Percentiles rank a stretch among this genome's conserved stretches.
Conservation (phyloP, 2,329 filamentous ascomycete species). For the Trichocomaceae sp. region DNA sequence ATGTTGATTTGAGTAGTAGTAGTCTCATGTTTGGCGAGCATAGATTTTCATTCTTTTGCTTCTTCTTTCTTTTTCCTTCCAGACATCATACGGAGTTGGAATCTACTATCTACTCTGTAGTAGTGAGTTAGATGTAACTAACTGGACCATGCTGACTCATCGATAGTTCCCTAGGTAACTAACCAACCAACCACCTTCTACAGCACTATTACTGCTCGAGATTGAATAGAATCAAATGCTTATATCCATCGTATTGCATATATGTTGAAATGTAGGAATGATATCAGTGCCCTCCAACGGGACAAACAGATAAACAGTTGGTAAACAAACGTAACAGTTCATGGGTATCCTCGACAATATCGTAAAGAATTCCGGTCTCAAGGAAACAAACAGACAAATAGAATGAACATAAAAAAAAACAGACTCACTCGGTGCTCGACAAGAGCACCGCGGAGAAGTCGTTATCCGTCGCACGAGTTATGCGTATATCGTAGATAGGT, state of each 20-base stretch:
- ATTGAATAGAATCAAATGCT: neutral
- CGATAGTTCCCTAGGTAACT: neutral
- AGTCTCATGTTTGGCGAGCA: neutral
- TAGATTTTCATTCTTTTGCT: neutral
- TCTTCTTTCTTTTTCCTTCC: neutral
- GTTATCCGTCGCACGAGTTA: too few relatives aligned
- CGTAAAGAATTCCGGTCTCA: slow-evolving; percentile 7
- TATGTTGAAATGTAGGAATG: neutral
- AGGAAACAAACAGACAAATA: neutral
- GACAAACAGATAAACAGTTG: neutral
- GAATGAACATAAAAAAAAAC: neutral
- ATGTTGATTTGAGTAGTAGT: neutral
- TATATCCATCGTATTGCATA: neutral
- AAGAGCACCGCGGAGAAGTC: neutral
- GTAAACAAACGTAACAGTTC: neutral
- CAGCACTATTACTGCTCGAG: neutral
- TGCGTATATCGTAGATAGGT: neutral
- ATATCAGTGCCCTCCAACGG: neutral
- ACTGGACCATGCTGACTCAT: neutral
- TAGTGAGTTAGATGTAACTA: too few relatives aligned
- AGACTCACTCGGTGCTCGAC: too few relatives aligned
- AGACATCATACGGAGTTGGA: too few relatives aligned
- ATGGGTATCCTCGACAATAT: slow-evolving; percentile 10
- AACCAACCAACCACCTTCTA: neutral
- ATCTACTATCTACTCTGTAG: too few relatives aligned